Percentiles rank a stretch among this genome's conserved stretches.
These are phyloP conservation scores for Pythium aquatile DNA, from an alignment of 352 stramenopile genomes.

Conservation along the genomic window DNA sequence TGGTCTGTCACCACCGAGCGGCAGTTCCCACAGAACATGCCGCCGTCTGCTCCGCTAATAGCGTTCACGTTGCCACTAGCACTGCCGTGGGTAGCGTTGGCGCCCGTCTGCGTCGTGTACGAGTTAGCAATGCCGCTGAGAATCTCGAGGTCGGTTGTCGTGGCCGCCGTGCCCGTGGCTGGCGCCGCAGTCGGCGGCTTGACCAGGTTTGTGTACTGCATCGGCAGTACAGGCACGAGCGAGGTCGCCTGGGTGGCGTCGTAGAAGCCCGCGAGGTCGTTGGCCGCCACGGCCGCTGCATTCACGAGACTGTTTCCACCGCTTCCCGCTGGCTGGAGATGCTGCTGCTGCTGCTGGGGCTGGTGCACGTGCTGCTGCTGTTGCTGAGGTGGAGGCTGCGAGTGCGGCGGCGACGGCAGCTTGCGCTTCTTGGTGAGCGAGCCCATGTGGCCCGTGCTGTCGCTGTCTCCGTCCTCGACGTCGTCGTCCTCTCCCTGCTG, in stretches of 20 bases:
- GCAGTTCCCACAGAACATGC: conserved; percentile 53
- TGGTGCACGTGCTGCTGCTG: conserved; percentile 5
- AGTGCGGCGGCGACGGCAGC: conserved; percentile 31
- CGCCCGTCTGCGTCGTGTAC: conserved; percentile 46
- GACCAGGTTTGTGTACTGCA: conserved; percentile 50
- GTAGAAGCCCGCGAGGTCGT: conserved; percentile 65
- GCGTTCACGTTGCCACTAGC: neutral
- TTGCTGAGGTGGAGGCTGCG: neutral
- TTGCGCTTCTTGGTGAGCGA: conserved; percentile 54
- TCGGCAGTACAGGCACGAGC: conserved; percentile 53
- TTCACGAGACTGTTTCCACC: conserved; percentile 1
- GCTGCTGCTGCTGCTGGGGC: conserved; percentile 9
- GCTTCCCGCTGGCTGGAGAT: conserved; percentile 17
- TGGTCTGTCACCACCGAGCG: conserved; percentile 66
- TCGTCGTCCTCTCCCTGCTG: conserved; percentile 30
- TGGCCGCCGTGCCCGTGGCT: conserved; percentile 21
- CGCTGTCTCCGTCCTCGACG: conserved; percentile 26
- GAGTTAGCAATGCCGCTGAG: conserved; percentile 81
- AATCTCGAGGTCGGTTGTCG: conserved; percentile 73
- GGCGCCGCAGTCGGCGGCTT: conserved; percentile 21
- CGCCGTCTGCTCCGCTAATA: neutral
- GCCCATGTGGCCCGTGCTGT: conserved; percentile 19
- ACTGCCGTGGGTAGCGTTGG: neutral
- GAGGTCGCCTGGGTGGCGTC: conserved; percentile 34
- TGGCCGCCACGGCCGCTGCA: conserved; percentile 13